Base-by-base conservation (phyloP, 768 basidiomycete genomes). In the Sporobolomyces pararoseus region DNA sequence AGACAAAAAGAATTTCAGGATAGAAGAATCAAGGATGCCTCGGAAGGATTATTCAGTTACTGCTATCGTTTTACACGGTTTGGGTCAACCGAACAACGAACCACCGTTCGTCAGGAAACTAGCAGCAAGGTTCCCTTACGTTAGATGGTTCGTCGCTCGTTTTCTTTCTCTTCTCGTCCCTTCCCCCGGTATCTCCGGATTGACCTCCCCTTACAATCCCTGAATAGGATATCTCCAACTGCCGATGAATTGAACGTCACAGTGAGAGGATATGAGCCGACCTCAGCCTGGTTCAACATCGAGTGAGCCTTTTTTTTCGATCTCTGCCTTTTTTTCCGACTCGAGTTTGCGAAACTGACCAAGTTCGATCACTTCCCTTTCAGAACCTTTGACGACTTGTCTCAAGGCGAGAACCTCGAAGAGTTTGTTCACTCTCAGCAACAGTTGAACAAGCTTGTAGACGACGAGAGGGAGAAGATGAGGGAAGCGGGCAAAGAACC, bases 281-380 rank as follows among this genome's bases (percentile, higher is more conserved):
- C 63, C 2, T 31, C 46, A 0, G 69, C 52, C 2, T 70, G 69
- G 69, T 70, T 70, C 49, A 61, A 70, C 47, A 70, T 70, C 31
- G 31, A 42, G 68, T 69, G 50, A 34, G 68, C 35, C 16, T 27
- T 58, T 32, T 27, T n/a, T 23, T 21, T 9, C 46, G 29, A 16
- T 31, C 17, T 35, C 32, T 58, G 14, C 55, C n/a, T 46, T 42
- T 10, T 14, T 16, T 14, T 14, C n/a, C n/a, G n/a, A n/a, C n/a
- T n/a, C n/a, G n/a, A n/a, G n/a, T n/a, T 37, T 25, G 32, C 49
- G 34, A 51, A 35, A n/a, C 34, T 27, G 49, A 27, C 50, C 21
- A 37, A 17, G 3, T 16, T 17, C 23, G 7, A 5, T 35, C 37
- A 7, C 2, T 3, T n/a, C 0, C 27, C 2, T 4, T 31, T 10